Conservation (phyloP, 331 rosid genomes). For the Acacia concinna region DNA sequence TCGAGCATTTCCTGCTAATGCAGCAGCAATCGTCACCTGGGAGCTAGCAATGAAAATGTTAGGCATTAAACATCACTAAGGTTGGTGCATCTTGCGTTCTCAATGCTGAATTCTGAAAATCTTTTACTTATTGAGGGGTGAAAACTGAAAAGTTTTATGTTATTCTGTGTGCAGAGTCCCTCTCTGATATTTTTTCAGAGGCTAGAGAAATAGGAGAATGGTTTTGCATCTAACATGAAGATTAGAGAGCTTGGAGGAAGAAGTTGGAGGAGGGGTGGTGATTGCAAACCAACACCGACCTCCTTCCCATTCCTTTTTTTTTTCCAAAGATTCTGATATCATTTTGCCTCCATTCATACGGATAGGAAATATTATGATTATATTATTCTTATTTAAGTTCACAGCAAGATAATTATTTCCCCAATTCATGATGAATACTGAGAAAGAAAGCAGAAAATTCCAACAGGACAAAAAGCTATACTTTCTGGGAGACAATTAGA, state of each 20-base stretch:
- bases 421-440: neutral
- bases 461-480: neutral
- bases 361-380: neutral
- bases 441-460: neutral
- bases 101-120: neutral
- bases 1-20: slow-evolving; percentile 95
- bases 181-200: neutral
- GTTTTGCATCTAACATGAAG: neutral
- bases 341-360: neutral
- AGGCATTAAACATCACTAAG: slow-evolving; percentile 58
- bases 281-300: neutral
- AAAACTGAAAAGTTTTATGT: neutral
- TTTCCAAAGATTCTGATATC: neutral
- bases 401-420: neutral
- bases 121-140: slow-evolving; percentile 17
- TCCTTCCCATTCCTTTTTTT: neutral
- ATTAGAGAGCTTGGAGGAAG: neutral
- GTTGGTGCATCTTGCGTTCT: slow-evolving; percentile 28
- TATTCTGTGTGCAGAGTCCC: neutral
- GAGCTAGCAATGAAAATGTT: slow-evolving; percentile 84
- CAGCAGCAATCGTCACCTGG: slow-evolving; percentile 92
- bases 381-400: neutral
- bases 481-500: neutral
- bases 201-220: neutral
- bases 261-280: neutral